These are phyloP conservation scores for Lodderomyces oxycetoniae DNA, from an alignment of 1,139 yeast species.

Conservation along the genomic window DNA sequence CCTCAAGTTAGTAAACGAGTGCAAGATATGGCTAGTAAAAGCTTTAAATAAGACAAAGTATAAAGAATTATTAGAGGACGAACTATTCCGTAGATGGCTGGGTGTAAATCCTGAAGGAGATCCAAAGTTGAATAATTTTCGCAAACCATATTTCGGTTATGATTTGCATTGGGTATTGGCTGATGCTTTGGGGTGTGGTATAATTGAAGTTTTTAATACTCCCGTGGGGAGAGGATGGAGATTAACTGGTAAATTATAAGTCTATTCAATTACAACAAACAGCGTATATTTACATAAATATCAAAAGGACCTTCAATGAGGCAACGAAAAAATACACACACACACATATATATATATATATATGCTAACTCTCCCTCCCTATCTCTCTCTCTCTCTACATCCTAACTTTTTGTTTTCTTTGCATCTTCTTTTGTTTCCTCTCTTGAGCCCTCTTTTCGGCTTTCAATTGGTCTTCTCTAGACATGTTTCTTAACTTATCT, in stretches of 20 bases:
- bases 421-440: constrained; percentile 39
- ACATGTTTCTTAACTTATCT: constrained; percentile 50
- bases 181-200: constrained; percentile 65
- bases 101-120: constrained; percentile 27
- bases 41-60: constrained; percentile 39
- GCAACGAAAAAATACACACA: constrained; percentile 4
- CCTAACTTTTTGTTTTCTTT: constrained; percentile 39
- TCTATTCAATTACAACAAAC: no score
- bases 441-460: constrained; percentile 59
- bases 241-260: constrained; percentile 44
- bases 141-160: constrained; percentile 57
- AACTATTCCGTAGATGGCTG: constrained; percentile 48
- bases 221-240: constrained; percentile 73
- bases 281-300: no score
- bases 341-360: constrained; percentile 1
- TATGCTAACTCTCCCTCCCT: no score
- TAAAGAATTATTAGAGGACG: constrained; percentile 52
- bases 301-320: no score
- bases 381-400: no score
- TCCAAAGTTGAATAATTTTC: constrained; percentile 39
- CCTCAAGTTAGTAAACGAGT: constrained; percentile 43
- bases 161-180: constrained; percentile 61
- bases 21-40: constrained; percentile 49
- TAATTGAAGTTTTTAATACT: constrained; percentile 60
- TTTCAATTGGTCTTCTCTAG: constrained; percentile 72